Percentiles rank a stretch among this genome's conserved stretches.
Evolutionary conservation across 1,139 yeast genomes (phyloP).

Genomic region (Sugiyamaella neomexicana): DNA sequence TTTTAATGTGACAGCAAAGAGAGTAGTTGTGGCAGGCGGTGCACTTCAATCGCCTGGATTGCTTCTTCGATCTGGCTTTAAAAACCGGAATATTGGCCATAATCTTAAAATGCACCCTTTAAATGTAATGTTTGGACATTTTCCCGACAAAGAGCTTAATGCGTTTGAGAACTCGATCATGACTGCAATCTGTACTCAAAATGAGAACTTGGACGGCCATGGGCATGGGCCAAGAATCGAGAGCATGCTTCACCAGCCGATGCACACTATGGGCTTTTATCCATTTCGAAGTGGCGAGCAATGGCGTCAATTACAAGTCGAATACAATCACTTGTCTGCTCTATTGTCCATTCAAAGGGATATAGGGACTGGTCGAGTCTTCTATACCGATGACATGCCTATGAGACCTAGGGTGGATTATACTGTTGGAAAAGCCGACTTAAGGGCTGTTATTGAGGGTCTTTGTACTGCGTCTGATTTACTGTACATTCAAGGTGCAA

Average conservation of each 20-base stretch:
- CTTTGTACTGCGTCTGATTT: slow-evolving; percentile 49
- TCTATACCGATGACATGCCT: slow-evolving; percentile 44
- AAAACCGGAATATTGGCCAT: slow-evolving; percentile 54
- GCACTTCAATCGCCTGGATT: slow-evolving; percentile 55
- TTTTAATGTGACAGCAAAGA: slow-evolving; percentile 49
- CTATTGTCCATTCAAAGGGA: slow-evolving; percentile 56
- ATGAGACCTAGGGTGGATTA: slow-evolving; percentile 47
- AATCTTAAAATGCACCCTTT: slow-evolving; percentile 59
- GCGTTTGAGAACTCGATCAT: slow-evolving; percentile 50
- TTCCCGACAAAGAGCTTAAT: slow-evolving; percentile 38
- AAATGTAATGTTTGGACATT: slow-evolving; percentile 47
- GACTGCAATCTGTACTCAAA: slow-evolving; percentile 53
- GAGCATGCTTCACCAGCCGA: slow-evolving; percentile 52
- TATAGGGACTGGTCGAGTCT: slow-evolving; percentile 41
- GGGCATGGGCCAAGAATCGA: slow-evolving; percentile 61
- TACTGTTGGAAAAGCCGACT: slow-evolving; percentile 47
- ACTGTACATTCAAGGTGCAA: slow-evolving; percentile 54
- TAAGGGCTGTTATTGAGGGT: slow-evolving; percentile 47
- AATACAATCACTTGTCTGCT: slow-evolving; percentile 47
- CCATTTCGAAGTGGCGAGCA: slow-evolving; percentile 50
- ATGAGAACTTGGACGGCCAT: slow-evolving; percentile 55
- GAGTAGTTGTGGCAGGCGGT: slow-evolving; percentile 53
- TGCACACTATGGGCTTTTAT: slow-evolving; percentile 42
- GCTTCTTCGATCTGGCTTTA: slow-evolving; percentile 54
- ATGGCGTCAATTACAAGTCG: slow-evolving; percentile 43